Base-by-base conservation (phyloP, 129 eudicot species). In the Calendula officinalis region DNA sequence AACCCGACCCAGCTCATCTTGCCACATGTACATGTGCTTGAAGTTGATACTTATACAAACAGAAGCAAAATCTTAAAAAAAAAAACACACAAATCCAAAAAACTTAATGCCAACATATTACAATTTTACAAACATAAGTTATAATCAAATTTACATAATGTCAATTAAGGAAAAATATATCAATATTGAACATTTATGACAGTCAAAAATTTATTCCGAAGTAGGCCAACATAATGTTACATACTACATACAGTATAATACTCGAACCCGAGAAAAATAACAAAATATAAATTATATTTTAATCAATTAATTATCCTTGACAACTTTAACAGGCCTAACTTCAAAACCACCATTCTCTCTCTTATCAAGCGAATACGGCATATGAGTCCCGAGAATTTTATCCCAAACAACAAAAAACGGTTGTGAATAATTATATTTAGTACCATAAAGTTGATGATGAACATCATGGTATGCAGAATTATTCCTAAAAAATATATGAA, bases 381-480 rank as follows among this genome's bases (percentile, higher is more conserved):
- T 84, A 71, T 87, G 76, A 45, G 95, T 91, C 36, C 95, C 95
- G 47, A 84, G 87, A 13, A 91, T 74, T 77, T 76, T 75, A 63
- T 91, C 95, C 97, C 97, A 91, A 55, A 78, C 74, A 36, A 87
- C 87, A 67, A 91, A 91, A 76, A 87, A 91, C 5, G 97, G 97
- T 77, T 91, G 97, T 1, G 97, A 91, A 70, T 74, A 90, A 71
- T 90, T 90, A 71, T 80, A 91, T 66, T 91, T 41, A 43, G 48
- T 5, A 17, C 98, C 98, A 75, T 85, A 87, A 17, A 81, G 96
- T 67, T 91, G 98, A 45, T 88, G 98, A 77, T 91, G 98, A 46
- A 91, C 78, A 64, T 88, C 96, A 57, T 91, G 98, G 70, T 91
- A 91, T 3, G 96, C 98, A 13, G 95, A 82, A 72, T 88, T 91